Evolutionary conservation across 2,329 filamentous ascomycete genomes (phyloP).

Genomic region (Claviceps sp.): DNA sequence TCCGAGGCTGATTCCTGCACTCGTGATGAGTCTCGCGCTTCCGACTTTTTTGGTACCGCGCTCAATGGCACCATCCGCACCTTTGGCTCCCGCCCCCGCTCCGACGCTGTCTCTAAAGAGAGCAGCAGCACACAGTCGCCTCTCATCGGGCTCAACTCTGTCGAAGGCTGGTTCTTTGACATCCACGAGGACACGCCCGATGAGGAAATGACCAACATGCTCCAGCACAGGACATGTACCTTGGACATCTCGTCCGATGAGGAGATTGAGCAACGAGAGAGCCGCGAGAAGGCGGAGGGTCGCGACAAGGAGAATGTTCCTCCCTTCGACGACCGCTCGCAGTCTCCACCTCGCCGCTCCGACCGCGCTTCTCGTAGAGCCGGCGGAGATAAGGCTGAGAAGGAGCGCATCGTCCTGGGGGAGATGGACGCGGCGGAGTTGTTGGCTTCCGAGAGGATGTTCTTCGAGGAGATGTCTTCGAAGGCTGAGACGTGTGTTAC

Average conservation of each 20-base stretch:
- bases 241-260: slow-evolving; percentile 88
- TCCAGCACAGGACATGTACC: slow-evolving; percentile 78
- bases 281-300: slow-evolving; percentile 40
- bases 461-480: no score
- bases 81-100: slow-evolving; percentile 34
- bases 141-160: slow-evolving; percentile 33
- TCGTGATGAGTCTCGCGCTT: slow-evolving; percentile 38
- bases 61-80: slow-evolving; percentile 61
- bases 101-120: slow-evolving; percentile 17
- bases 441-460: slow-evolving; percentile 40
- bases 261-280: slow-evolving; percentile 46
- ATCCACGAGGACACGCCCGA: slow-evolving; percentile 89
- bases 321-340: slow-evolving; percentile 51
- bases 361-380: slow-evolving; percentile 11
- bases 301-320: slow-evolving; percentile 90
- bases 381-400: slow-evolving; percentile 46
- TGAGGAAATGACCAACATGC: slow-evolving; percentile 81
- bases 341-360: slow-evolving; percentile 31
- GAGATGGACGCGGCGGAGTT: slow-evolving; percentile 57
- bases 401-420: slow-evolving; percentile 49
- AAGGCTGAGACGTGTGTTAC: no score
- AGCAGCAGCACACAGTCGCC: slow-evolving; percentile 10
- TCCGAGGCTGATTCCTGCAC: slow-evolving; percentile 36
- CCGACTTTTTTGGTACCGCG: slow-evolving; percentile 77
- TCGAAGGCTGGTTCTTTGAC: slow-evolving; percentile 75